phyloP scores from a whole-genome alignment of 345 rosid genomes.

The Corymbia maculata region DNA sequence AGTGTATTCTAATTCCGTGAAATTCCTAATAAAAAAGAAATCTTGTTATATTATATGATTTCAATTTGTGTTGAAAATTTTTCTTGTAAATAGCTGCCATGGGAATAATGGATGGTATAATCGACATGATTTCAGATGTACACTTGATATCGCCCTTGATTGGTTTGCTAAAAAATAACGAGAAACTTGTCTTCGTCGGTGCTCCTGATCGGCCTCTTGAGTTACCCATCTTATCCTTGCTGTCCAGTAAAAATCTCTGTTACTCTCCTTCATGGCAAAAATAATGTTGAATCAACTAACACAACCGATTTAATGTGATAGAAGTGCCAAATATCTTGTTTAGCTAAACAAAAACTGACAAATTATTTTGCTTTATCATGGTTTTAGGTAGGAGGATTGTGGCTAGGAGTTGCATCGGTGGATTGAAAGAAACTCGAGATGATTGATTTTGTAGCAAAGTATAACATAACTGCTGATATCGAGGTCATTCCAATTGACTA shows the following conservation, averaged over 20 bases:
- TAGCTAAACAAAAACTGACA: background rate
- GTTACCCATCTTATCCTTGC: slow-evolving; percentile 17
- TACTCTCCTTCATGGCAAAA: background rate
- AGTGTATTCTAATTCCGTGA: background rate
- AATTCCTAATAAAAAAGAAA: no score
- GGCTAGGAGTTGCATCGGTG: slow-evolving; percentile 1
- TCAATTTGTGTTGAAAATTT: background rate
- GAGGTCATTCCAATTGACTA: slow-evolving; percentile 10
- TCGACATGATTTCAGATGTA: slow-evolving; percentile 43
- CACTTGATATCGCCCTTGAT: slow-evolving; percentile 35
- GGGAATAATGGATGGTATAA: slow-evolving; percentile 36
- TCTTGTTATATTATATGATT: background rate
- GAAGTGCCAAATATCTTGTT: background rate
- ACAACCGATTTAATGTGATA: background rate
- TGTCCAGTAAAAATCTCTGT: slow-evolving; percentile 6
- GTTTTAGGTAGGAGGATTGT: slow-evolving; percentile 11
- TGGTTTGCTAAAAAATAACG: slow-evolving; percentile 32
- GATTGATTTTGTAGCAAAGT: slow-evolving; percentile 11
- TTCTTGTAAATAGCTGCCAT: background rate
- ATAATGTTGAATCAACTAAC: background rate
- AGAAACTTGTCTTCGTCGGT: slow-evolving; percentile 44
- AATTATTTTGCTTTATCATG: background rate
- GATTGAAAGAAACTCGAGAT: slow-evolving; percentile 25
- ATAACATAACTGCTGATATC: background rate
- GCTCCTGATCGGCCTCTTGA: slow-evolving; percentile 36